Base-by-base conservation (phyloP, 805 yeast species). In the Wickerhamomyces chambardii region DNA sequence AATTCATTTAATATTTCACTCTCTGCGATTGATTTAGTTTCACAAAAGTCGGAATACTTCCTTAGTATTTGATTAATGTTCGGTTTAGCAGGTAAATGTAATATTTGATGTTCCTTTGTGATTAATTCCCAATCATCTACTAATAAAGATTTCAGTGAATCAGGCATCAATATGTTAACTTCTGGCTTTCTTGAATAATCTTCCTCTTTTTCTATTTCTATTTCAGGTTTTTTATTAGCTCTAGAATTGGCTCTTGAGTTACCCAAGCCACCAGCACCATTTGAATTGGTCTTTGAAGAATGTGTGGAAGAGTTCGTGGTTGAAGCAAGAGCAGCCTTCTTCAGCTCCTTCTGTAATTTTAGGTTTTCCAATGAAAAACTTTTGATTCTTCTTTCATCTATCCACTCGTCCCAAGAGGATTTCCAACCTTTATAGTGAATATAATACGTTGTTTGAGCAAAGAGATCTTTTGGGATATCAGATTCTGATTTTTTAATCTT, bases 351-450 rank as follows among this genome's bases (percentile, higher is more conserved):
- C 55, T 80, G 84, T 34, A 75, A 58, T 33, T 68, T 61, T 35
- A 81, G 46, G 48, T 83, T 86, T 43, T 81, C 95, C 22, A 75
- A 79, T 33, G 70, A 82, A 50, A 66, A 67, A 42, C 75, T 80
- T 49, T 84, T 63, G 6, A 90, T 70, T 26, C 97, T 61, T 28
- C 74, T 78, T 7, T 59, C 56, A 1, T 73, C 70, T 1, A 90
- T 90, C 98, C 98, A 90, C 56, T 90, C 98, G 53, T 90, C 97
- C 95, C 96, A 90, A 39, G 87, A 78, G 15, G 79, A 59, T 50
- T 89, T 90, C 98, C 98, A 90, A 3, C 98, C 97, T 46, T 80
- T 82, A 58, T 90, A 90, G 52, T 92, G 98, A 15, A 90, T 74
- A 45, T 66, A 78, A 57, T 76, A 89, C 22, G 77, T 66, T 16